phyloP scores from a whole-genome alignment of 176 grass and related monocot species.

The Oryza brachyantha region DNA sequence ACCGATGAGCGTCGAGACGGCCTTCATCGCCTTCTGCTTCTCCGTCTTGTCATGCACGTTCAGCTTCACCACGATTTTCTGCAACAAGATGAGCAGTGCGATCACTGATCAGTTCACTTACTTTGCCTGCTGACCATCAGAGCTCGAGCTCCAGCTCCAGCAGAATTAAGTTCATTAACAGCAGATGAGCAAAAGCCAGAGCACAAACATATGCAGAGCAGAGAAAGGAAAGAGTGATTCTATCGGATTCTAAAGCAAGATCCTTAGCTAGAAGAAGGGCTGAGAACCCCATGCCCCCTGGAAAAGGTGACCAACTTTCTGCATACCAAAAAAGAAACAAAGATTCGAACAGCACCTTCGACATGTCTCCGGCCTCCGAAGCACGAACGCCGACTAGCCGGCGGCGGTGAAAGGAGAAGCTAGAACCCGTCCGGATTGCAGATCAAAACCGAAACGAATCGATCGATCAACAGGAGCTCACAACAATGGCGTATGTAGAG shows the following conservation, averaged over 20 bases:
- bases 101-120: background rate
- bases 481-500: background rate
- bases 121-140: background rate
- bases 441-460: background rate
- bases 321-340: background rate
- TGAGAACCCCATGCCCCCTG: conserved; percentile 8
- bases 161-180: background rate
- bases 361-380: conserved; percentile 22
- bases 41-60: conserved; percentile 65
- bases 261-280: background rate
- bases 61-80: conserved; percentile 88
- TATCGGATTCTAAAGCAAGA: conserved; percentile 34
- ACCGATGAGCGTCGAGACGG: conserved; percentile 60
- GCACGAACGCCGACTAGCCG: conserved; percentile 1
- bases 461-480: background rate
- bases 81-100: background rate
- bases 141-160: background rate
- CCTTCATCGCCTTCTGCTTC: conserved; percentile 89
- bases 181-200: background rate
- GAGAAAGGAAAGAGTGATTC: background rate
- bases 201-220: background rate
- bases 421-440: background rate
- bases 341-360: conserved; percentile 28
- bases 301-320: conserved; percentile 37
- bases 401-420: background rate